These are phyloP conservation scores for Alternaria burnsii DNA, from an alignment of 2,329 filamentous ascomycete species.

Conservation along the genomic window DNA sequence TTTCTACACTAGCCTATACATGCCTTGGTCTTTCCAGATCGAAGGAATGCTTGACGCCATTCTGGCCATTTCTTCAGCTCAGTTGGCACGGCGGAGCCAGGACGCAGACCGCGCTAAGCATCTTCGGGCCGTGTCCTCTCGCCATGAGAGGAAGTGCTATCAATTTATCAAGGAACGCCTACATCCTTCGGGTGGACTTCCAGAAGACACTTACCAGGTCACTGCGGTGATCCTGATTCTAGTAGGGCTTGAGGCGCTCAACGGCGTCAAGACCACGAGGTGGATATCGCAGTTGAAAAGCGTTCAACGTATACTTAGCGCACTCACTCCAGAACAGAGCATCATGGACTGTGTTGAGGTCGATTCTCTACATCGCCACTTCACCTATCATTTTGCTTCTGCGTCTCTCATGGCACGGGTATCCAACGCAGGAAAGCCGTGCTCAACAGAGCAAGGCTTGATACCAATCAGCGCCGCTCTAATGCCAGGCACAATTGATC, in stretches of 20 bases:
- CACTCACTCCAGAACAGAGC: constrained; percentile 34
- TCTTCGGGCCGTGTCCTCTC: constrained; percentile 39
- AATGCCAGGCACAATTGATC: constrained; percentile 43
- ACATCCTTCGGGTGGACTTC: constrained; percentile 32
- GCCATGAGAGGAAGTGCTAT: constrained; percentile 46
- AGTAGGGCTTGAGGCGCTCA: constrained; percentile 47
- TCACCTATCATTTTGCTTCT: constrained; percentile 49
- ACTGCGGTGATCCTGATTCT: constrained; percentile 45
- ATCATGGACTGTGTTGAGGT: constrained; percentile 41
- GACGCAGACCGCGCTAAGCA: constrained; percentile 40
- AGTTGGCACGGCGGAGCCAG: constrained; percentile 42
- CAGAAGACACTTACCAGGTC: constrained; percentile 45
- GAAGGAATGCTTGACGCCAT: constrained; percentile 49
- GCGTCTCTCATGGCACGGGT: constrained; percentile 47
- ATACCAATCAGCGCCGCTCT: constrained; percentile 27
- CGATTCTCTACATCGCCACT: constrained; percentile 47
- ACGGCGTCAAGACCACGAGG: constrained; percentile 44
- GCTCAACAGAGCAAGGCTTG: constrained; percentile 30
- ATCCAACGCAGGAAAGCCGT: constrained; percentile 23
- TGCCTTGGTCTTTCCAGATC: constrained; percentile 48
- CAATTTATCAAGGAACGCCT: constrained; percentile 44
- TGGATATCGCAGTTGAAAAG: constrained; percentile 49
- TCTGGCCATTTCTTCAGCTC: constrained; percentile 46
- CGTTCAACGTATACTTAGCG: constrained; percentile 42
- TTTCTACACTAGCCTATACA: constrained; percentile 48